Percentiles rank a stretch among this genome's conserved stretches.
phyloP scores from a whole-genome alignment of 768 basidiomycete genomes.

The Leucosporidium scottii region DNA sequence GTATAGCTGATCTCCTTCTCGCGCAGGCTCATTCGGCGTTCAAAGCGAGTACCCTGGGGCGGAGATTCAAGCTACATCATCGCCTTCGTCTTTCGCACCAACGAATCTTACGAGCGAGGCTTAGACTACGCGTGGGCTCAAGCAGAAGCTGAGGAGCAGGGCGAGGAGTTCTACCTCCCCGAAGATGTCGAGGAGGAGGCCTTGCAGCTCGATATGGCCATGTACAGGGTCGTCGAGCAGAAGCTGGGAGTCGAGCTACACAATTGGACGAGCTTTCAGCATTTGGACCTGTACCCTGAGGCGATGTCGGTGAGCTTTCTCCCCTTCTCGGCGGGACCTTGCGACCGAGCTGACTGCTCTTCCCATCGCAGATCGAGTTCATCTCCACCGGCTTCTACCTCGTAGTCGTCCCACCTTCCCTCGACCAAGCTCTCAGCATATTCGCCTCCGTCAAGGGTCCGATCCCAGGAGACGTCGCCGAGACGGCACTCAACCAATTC shows the following conservation, averaged over 20 bases:
- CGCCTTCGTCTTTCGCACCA: neutral
- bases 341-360: too few species aligned
- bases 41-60: neutral
- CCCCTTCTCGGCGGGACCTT: too few species aligned
- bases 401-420: neutral
- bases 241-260: neutral
- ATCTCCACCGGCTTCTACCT: neutral
- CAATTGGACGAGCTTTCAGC: neutral
- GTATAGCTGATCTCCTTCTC: too few species aligned
- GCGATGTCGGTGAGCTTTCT: neutral
- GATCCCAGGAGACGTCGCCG: neutral
- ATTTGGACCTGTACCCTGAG: neutral
- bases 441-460: neutral
- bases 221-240: neutral
- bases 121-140: neutral
- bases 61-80: neutral
- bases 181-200: neutral
- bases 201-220: neutral
- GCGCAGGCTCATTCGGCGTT: neutral
- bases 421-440: neutral
- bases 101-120: neutral
- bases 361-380: neutral
- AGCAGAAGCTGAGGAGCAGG: neutral
- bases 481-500: neutral
- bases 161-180: neutral